These are phyloP conservation scores for Gastrolobium bilobum DNA, from an alignment of 306 rosid species.

Conservation along the genomic window DNA sequence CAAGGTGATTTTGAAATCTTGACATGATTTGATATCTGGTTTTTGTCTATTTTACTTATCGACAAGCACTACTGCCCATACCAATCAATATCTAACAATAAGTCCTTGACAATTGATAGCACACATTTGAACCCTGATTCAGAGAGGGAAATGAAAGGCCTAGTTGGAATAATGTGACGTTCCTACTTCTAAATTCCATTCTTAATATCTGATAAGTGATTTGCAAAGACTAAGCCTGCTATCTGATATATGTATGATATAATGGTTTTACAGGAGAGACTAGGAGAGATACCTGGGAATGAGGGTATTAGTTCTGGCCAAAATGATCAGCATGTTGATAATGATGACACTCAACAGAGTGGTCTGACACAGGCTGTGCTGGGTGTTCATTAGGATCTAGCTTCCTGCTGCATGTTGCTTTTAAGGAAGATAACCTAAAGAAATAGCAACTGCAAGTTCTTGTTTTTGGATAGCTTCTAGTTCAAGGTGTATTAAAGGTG, in stretches of 20 bases:
- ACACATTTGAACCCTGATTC: conserved; percentile 26
- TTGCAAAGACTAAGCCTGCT: conserved; percentile 20
- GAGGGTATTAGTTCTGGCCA: conserved; percentile 63
- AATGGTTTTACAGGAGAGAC: conserved; percentile 67
- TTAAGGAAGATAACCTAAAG: conserved; percentile 68
- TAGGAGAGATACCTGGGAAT: conserved; percentile 68
- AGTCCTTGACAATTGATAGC: too few species aligned
- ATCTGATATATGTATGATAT: conserved; percentile 24
- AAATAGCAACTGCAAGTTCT: conserved; percentile 60
- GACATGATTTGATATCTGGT: too few species aligned
- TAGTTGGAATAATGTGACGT: neutral
- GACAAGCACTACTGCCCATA: too few species aligned
- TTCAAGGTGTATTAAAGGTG: conserved; percentile 44
- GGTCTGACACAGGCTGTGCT: conserved; percentile 54
- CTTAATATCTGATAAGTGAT: neutral
- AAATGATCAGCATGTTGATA: conserved; percentile 58
- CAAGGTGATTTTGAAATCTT: conserved; percentile 71
- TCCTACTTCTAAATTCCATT: conserved; percentile 25
- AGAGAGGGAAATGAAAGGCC: neutral
- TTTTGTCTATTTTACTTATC: too few species aligned
- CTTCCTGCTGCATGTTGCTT: conserved; percentile 56
- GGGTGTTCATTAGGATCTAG: conserved; percentile 60
- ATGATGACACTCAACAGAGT: conserved; percentile 59
- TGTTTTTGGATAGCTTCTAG: conserved; percentile 66
- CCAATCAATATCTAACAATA: too few species aligned